A percentile compares a stretch with the other conserved stretches of the same genome.
These are phyloP conservation scores for Sphaerobolus stellatus DNA, from an alignment of 1,284 basidiomycete species.

Conservation along the genomic window DNA sequence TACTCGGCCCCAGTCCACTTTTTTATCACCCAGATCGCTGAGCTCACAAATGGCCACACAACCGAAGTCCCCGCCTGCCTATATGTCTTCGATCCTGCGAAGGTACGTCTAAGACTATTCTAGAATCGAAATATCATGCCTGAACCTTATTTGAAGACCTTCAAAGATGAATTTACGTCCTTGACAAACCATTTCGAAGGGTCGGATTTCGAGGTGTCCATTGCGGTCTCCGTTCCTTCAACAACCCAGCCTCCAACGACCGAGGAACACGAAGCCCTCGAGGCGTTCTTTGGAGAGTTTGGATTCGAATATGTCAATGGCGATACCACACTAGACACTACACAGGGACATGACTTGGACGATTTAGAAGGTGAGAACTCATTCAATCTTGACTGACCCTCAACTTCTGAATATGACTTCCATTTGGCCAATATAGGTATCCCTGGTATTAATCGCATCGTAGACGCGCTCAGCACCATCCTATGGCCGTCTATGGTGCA, in stretches of 20 bases:
- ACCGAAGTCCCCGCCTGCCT: constrained; percentile 64
- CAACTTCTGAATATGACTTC: neutral
- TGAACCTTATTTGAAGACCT: constrained; percentile 43
- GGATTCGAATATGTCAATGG: constrained; percentile 74
- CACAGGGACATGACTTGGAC: constrained; percentile 1
- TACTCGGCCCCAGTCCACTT: constrained; percentile 79
- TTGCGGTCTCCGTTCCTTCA: constrained; percentile 56
- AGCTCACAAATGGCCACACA: constrained; percentile 37
- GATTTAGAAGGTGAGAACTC: neutral
- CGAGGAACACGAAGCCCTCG: constrained; percentile 52
- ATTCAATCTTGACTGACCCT: neutral
- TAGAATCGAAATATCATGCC: neutral
- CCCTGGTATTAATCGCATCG: constrained; percentile 61
- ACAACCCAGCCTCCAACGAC: constrained; percentile 18
- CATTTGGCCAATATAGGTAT: constrained; percentile 40
- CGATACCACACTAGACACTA: neutral
- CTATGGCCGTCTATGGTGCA: constrained; percentile 79
- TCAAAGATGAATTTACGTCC: constrained; percentile 35
- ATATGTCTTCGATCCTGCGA: constrained; percentile 64
- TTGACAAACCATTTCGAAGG: constrained; percentile 30
- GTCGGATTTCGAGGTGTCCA: constrained; percentile 63
- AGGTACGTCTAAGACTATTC: constrained; percentile 45
- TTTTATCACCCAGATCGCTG: constrained; percentile 45
- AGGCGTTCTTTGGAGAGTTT: constrained; percentile 61
- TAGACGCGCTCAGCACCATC: constrained; percentile 77